Conservation (phyloP, 2,329 filamentous ascomycete species). For the Corinectria fuckeliana region DNA sequence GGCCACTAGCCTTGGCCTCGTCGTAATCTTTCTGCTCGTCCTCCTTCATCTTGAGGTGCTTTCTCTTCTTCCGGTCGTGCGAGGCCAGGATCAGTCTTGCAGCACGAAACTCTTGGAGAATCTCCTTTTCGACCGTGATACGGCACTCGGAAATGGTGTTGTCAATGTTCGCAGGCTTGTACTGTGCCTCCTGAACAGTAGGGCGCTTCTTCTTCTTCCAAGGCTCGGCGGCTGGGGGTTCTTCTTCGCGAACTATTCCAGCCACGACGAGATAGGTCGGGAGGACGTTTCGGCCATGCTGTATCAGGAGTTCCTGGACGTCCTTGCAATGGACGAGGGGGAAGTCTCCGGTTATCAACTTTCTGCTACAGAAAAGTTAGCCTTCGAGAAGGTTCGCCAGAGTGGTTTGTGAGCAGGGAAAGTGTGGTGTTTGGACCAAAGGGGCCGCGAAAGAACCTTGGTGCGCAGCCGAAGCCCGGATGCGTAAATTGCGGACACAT, state of each 20-base stretch:
- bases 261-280: slow-evolving; percentile 27
- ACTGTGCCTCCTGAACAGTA: background rate
- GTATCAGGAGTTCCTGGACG: slow-evolving; percentile 15
- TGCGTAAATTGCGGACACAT: background rate
- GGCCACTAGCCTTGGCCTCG: slow-evolving; percentile 54
- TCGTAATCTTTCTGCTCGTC: slow-evolving; percentile 49
- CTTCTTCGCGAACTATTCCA: background rate
- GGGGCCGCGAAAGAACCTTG: background rate
- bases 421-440: background rate
- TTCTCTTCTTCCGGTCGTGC: slow-evolving; percentile 35
- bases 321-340: slow-evolving; percentile 22
- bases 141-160: slow-evolving; percentile 5
- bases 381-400: background rate
- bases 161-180: slow-evolving; percentile 15
- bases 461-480: background rate
- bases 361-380: slow-evolving; percentile 23
- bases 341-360: slow-evolving; percentile 33
- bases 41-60: slow-evolving; percentile 40
- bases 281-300: slow-evolving; percentile 22
- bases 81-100: slow-evolving; percentile 20
- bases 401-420: background rate
- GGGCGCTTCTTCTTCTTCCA: slow-evolving; percentile 23
- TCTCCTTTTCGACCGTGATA: slow-evolving; percentile 3
- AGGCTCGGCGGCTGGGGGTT: background rate
- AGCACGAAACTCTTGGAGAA: slow-evolving; percentile 31